A percentile compares a stretch with the other conserved stretches of the same genome.
Evolutionary conservation across 176 grass and related monocot species (phyloP).

Genomic region (Otatea glauca): DNA sequence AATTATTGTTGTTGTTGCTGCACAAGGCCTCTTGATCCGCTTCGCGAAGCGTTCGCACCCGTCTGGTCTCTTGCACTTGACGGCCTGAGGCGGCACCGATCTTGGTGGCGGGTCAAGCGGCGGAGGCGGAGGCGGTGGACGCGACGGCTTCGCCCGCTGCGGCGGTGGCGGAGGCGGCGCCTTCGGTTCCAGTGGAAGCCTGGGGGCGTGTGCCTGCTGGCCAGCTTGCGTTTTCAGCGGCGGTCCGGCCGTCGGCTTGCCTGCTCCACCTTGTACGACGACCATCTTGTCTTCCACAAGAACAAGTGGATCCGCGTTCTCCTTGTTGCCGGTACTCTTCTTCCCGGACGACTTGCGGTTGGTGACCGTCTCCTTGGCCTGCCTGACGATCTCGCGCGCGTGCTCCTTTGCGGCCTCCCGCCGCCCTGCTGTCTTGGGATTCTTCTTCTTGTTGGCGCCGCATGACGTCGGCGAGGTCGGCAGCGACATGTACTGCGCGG

Average conservation of each 20-base stretch:
- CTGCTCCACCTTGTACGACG: neutral
- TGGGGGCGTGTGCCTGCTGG: constrained; percentile 36
- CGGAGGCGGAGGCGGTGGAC: neutral
- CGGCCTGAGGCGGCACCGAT: constrained; percentile 4
- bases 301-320: constrained; percentile 5
- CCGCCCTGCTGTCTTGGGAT: neutral
- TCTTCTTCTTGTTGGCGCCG: constrained; percentile 39
- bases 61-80: constrained; percentile 54
- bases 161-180: neutral
- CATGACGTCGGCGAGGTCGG: constrained; percentile 61
- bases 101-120: neutral
- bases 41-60: constrained; percentile 78
- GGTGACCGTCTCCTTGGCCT: constrained; percentile 71
- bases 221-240: neutral
- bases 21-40: constrained; percentile 61
- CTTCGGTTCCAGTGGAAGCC: constrained; percentile 37
- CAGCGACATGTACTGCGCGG: constrained; percentile 59
- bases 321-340: constrained; percentile 11
- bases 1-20: neutral
- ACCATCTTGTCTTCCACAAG: constrained; percentile 24
- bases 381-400: constrained; percentile 64
- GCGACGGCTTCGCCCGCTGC: neutral
- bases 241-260: neutral
- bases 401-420: constrained; percentile 57
- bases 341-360: constrained; percentile 45